Base-by-base conservation (phyloP, 2,329 filamentous ascomycete species). In the Colletotrichum kahawae region DNA sequence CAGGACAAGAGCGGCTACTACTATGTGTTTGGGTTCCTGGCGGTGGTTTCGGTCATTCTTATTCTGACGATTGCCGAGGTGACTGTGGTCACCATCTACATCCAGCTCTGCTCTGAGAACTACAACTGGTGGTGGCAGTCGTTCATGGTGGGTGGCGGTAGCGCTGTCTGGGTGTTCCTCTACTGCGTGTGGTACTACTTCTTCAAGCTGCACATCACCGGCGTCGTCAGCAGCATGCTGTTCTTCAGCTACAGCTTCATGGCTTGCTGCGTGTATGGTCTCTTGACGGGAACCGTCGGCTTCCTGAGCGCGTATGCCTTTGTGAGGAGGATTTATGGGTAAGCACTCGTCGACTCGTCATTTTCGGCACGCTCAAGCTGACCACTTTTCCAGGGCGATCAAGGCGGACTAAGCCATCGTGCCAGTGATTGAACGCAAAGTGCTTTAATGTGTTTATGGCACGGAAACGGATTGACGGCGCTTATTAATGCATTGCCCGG, bases 41-140 rank as follows among this genome's bases (percentile, higher is more conserved):
- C 93, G 9, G 92, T 95, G 18, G 93, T 97, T 12, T 92, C 89
- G 29, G 86, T 91, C 13, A 93, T 97, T 72, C 85, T 97, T 10
- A 88, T 95, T 34, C 84, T 97, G 56, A 95, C 94, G 1, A 91
- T 98, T 34, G 92, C 95, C 78, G 94, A 97, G 85, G 94, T 96
- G 67, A 96, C 94, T 1, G 91, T 98, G 27, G 95, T 97, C 74
- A 92, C 93, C 2, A 93, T 95, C 18, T 97, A 98, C 83, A 90
- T 94, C 63, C 93, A 95, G 84, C 90, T 98, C 21, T 96, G 95
- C 85, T 89, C 92, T 2, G 95, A 97, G 89, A 95, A 97, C 83
- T 93, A 97, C 84, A 91, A 95, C 82, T 98, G 95, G 95, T 97
- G 94, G 94, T 97, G 95, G 95, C 94, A 95, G 82, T 95, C 93